Evolutionary conservation across 2,329 filamentous ascomycete species (phyloP), one percentile per base, ranked within the genome.

Genomic region (Colletotrichum acutatum): DNA sequence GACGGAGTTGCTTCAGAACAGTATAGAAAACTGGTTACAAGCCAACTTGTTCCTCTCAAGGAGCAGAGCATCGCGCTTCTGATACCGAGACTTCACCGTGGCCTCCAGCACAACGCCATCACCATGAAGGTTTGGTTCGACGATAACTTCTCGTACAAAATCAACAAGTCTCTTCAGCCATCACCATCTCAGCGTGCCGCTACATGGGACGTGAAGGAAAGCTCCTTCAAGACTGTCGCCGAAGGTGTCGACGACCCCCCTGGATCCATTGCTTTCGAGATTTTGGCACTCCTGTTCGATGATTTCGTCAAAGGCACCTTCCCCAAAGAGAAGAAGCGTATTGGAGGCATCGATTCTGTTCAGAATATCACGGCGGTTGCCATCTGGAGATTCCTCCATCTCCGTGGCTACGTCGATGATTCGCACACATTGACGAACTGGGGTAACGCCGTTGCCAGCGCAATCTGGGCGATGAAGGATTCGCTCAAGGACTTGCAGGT

Each of bases 381-480:
- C 7, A 88, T 96, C 71, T 98, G 95, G 93, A 91, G 95, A 68
- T 97, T 98, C 82, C 87, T 99, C 26, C 94, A 98, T 79, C 87
- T 98, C 61, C 91, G 95, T 72, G 95, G 93, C 28, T 99, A 98
- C 78, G 88, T 97, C 59, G 90, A 97, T 76, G 88, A 91, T 63
- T 86, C 90, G 60, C 96, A 98, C 82, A 90, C 92, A 72, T 87
- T 98, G 74, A 98, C 95, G 9, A 83, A 86, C 9, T 98, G 95
- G 95, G 97, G 96, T 19, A 91, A 92, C 77, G 94, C 94, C 24
- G 86, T 98, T 52, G 91, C 91, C 34, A 89, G 90, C 34, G 92
- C 93, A 4, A 84, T 97, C 30, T 85, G 91, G 69, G 84, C 88
- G 9, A 83, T 95, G 26, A 84, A 90, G 75, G 88, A 90, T 57